Percentiles rank a stretch among this genome's conserved stretches.
phyloP scores from a whole-genome alignment of 2,329 filamentous ascomycete species.

The Curvularia verruculosa region DNA sequence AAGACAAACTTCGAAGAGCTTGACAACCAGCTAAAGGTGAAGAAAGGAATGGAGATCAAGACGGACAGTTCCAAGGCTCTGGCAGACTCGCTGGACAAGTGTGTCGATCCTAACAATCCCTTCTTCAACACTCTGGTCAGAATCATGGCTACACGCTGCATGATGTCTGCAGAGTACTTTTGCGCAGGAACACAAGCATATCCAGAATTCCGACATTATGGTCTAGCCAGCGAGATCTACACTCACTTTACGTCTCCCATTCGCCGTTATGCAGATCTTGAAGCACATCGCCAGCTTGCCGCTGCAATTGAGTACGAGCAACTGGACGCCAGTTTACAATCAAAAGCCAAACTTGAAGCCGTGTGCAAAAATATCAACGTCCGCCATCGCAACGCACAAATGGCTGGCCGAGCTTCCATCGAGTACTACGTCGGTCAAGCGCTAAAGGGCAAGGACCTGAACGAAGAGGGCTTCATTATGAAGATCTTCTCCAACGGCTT shows the following conservation, averaged over 20 bases:
- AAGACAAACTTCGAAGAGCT: constrained; percentile 97
- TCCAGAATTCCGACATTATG: constrained; percentile 95
- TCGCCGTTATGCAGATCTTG: constrained; percentile 93
- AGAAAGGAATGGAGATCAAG: constrained; percentile 78
- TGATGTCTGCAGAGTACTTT: constrained; percentile 99
- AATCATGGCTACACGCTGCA: constrained; percentile 97
- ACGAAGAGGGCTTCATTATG: constrained; percentile 96
- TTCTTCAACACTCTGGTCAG: constrained; percentile 99
- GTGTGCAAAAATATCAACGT: constrained; percentile 99
- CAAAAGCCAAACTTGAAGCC: constrained; percentile 82
- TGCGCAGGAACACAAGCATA: constrained; percentile 91
- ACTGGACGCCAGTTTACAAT: constrained; percentile 80
- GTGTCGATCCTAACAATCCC: constrained; percentile 77
- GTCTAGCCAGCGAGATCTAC: constrained; percentile 94
- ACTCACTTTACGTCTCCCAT: constrained; percentile 99
- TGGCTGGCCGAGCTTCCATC: constrained; percentile 90
- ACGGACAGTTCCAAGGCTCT: constrained; percentile 91
- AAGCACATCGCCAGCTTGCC: constrained; percentile 91
- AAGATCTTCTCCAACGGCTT: constrained; percentile 97
- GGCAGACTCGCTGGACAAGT: constrained; percentile 87
- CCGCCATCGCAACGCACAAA: constrained; percentile 94
- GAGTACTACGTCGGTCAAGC: constrained; percentile 98
- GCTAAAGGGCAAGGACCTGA: constrained; percentile 74
- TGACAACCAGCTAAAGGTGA: constrained; percentile 85
- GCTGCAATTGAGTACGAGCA: constrained; percentile 93